phyloP scores from a whole-genome alignment of 2,329 filamentous ascomycete genomes.

The Xylariaceae sp. region DNA sequence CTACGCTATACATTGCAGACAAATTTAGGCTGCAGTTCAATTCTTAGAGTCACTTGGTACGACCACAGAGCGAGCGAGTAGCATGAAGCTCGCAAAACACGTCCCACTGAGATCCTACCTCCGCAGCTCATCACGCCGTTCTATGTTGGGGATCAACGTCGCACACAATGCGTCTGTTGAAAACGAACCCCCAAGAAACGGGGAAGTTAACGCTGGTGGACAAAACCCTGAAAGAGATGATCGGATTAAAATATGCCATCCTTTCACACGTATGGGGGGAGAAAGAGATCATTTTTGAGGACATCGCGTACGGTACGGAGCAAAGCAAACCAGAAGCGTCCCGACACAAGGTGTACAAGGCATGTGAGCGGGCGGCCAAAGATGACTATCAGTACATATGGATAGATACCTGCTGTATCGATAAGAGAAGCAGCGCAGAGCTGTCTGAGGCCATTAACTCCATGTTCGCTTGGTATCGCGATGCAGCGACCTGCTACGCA shows the following conservation, averaged over 20 bases:
- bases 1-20: too few relatives aligned
- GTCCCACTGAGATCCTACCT: too few relatives aligned
- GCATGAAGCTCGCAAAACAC: too few relatives aligned
- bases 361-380: neutral
- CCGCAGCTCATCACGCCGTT: too few relatives aligned
- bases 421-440: conserved; percentile 18
- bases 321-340: neutral
- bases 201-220: conserved; percentile 18
- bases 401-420: conserved; percentile 18
- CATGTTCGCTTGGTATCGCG: conserved; percentile 18
- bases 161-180: too few relatives aligned
- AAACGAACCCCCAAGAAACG: neutral
- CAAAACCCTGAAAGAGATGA: conserved; percentile 18
- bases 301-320: neutral
- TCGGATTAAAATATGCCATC: conserved; percentile 5
- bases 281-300: conserved; percentile 6
- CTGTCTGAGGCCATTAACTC: too few relatives aligned
- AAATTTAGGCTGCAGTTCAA: too few relatives aligned
- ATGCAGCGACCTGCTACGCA: conserved; percentile 5
- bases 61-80: too few relatives aligned
- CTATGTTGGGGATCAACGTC: too few relatives aligned
- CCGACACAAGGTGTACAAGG: neutral
- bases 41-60: too few relatives aligned
- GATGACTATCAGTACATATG: conserved; percentile 8
- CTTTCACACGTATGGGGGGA: conserved; percentile 16